Evolutionary conservation across 2,329 filamentous ascomycete genomes (phyloP).

Genomic region (Pseudonectria foliicola): DNA sequence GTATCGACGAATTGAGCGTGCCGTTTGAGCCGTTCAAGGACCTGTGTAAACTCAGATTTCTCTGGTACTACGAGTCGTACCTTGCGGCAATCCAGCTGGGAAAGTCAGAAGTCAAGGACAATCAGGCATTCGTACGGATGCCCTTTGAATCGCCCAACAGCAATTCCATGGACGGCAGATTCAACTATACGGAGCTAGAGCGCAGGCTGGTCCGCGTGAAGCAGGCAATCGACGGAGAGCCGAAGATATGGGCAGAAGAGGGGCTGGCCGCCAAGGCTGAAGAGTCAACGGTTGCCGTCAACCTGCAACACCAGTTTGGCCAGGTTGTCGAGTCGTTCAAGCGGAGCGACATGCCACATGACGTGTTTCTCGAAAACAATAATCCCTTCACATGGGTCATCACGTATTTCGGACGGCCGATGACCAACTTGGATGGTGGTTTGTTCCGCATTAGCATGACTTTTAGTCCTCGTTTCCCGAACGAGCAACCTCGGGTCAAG

Average conservation of each 20-base stretch:
- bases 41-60: slow-evolving; percentile 80
- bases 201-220: slow-evolving; percentile 63
- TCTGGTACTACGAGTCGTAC: slow-evolving; percentile 95
- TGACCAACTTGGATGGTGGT: slow-evolving; percentile 89
- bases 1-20: slow-evolving; percentile 46
- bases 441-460: slow-evolving; percentile 74
- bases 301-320: slow-evolving; percentile 76
- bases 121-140: slow-evolving; percentile 66
- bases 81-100: slow-evolving; percentile 62
- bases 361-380: slow-evolving; percentile 66
- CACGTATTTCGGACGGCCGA: slow-evolving; percentile 84
- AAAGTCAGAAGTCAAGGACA: slow-evolving; percentile 54
- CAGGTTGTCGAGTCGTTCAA: slow-evolving; percentile 74
- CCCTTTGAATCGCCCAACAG: slow-evolving; percentile 65
- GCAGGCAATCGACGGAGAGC: slow-evolving; percentile 64
- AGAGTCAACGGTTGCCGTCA: slow-evolving; percentile 71
- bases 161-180: slow-evolving; percentile 82
- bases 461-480: slow-evolving; percentile 79
- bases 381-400: slow-evolving; percentile 89
- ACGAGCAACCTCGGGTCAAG: slow-evolving; percentile 77
- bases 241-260: slow-evolving; percentile 60
- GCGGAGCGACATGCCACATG: slow-evolving; percentile 61
- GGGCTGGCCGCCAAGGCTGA: slow-evolving; percentile 56
- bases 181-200: slow-evolving; percentile 71
- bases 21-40: slow-evolving; percentile 85